phyloP scores from a whole-genome alignment of 2,329 filamentous ascomycete species.

The Leptosphaerulina australis region DNA sequence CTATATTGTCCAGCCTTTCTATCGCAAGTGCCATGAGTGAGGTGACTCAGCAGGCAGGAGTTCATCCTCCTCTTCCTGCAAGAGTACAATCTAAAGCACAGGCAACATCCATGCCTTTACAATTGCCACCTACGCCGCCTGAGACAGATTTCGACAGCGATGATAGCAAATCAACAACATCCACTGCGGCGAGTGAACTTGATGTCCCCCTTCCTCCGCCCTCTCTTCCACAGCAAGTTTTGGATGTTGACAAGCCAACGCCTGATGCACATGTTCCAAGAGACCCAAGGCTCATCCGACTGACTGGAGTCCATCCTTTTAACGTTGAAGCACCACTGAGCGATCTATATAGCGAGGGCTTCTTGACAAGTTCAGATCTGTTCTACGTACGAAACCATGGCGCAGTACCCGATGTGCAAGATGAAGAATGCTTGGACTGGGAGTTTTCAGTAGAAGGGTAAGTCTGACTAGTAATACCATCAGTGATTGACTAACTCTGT shows the following conservation, averaged over 20 bases:
- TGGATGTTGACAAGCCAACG: constrained; percentile 79
- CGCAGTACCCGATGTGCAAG: constrained; percentile 74
- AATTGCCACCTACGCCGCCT: constrained; percentile 45
- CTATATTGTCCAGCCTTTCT: not conserved
- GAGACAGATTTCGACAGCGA: constrained; percentile 44
- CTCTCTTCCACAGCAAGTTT: constrained; percentile 64
- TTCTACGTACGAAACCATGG: constrained; percentile 95
- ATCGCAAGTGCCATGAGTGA: constrained; percentile 27
- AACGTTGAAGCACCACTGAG: constrained; percentile 86
- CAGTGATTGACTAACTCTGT: not conserved
- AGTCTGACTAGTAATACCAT: not conserved
- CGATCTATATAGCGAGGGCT: constrained; percentile 78
- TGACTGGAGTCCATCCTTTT: constrained; percentile 90
- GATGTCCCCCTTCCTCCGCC: constrained; percentile 72
- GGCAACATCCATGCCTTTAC: constrained; percentile 22
- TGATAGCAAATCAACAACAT: constrained; percentile 30
- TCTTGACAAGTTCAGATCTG: constrained; percentile 83
- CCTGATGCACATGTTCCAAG: constrained; percentile 82
- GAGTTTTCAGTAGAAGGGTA: constrained; percentile 79
- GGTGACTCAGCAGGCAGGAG: constrained; percentile 20
- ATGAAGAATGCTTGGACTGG: constrained; percentile 77
- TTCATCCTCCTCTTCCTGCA: constrained; percentile 23
- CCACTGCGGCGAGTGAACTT: constrained; percentile 21
- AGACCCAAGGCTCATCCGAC: constrained; percentile 79
- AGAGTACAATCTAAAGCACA: constrained; percentile 28